phyloP scores from a whole-genome alignment of 805 yeast genomes.

The Kregervanrija delftensis region DNA sequence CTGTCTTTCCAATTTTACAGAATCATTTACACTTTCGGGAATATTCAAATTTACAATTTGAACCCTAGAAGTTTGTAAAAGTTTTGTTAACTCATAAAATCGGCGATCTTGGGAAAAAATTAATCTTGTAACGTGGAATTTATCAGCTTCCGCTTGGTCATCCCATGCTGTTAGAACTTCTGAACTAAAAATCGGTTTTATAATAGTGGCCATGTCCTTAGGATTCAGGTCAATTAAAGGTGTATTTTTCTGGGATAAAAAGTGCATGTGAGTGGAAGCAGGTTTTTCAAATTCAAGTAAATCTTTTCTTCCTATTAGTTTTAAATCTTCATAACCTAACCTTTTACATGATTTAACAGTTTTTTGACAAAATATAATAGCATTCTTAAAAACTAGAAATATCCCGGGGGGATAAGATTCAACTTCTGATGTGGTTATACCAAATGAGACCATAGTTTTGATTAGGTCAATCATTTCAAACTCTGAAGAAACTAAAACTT shows the following conservation, averaged over 20 bases:
- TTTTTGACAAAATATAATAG: conserved; percentile 47
- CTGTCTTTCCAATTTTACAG: conserved; percentile 49
- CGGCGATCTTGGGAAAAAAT: conserved; percentile 76
- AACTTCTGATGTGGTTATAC: conserved; percentile 42
- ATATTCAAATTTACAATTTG: conserved; percentile 43
- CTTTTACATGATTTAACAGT: conserved; percentile 44
- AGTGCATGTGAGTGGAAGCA: background rate
- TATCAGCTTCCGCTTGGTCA: conserved; percentile 62
- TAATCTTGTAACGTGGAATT: conserved; percentile 58
- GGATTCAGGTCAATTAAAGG: background rate
- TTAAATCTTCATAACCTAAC: conserved; percentile 32
- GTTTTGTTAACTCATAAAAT: conserved; percentile 65
- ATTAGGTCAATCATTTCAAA: conserved; percentile 49
- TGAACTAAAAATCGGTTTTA: conserved; percentile 32
- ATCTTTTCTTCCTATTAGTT: conserved; percentile 65
- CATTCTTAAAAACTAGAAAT: conserved; percentile 57
- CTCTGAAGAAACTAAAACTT: conserved; percentile 48
- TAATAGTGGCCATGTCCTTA: conserved; percentile 37
- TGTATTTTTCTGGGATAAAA: background rate
- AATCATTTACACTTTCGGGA: conserved; percentile 40
- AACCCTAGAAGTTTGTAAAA: conserved; percentile 62
- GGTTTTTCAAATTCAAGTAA: conserved; percentile 27
- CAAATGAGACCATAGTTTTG: conserved; percentile 52
- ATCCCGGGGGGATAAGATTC: conserved; percentile 74
- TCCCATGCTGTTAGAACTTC: conserved; percentile 58